These are phyloP conservation scores for Hypoxylon sp. DNA, from an alignment of 2,329 filamentous ascomycete species.

Conservation along the genomic window DNA sequence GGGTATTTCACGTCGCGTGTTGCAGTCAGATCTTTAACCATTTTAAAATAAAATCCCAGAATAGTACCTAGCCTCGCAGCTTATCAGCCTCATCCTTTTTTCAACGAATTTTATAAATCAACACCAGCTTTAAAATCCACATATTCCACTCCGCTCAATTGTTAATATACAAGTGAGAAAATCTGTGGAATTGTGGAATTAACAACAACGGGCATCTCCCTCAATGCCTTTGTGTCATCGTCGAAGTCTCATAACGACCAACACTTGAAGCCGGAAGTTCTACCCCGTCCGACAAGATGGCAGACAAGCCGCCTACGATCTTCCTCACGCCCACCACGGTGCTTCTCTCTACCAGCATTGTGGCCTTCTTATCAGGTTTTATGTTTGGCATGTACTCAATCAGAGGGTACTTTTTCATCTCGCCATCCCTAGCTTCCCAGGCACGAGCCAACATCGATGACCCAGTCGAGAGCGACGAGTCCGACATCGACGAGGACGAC, in stretches of 20 bases:
- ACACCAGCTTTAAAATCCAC: slow-evolving; percentile 3
- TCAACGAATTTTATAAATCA: slow-evolving; percentile 1
- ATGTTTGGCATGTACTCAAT: slow-evolving; percentile 82
- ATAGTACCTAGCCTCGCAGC: slow-evolving; percentile 15
- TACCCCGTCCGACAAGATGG: slow-evolving; percentile 43
- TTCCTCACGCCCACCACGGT: slow-evolving; percentile 65
- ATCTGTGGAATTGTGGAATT: background rate
- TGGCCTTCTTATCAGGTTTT: slow-evolving; percentile 82
- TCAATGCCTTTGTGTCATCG: background rate
- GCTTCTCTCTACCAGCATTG: slow-evolving; percentile 78
- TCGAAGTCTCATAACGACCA: background rate
- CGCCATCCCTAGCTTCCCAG: slow-evolving; percentile 68
- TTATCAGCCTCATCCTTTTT: slow-evolving; percentile 33
- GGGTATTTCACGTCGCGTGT: slow-evolving; percentile 24
- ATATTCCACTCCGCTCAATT: slow-evolving; percentile 1
- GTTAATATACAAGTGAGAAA: background rate
- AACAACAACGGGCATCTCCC: background rate
- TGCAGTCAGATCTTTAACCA: slow-evolving; percentile 34
- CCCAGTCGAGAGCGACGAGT: slow-evolving; percentile 76
- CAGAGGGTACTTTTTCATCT: slow-evolving; percentile 69
- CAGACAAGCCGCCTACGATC: slow-evolving; percentile 54
- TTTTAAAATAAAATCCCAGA: slow-evolving; percentile 27
- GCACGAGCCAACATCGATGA: slow-evolving; percentile 68
- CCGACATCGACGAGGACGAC: slow-evolving; percentile 73
- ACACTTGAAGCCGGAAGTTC: slow-evolving; percentile 5